Percentiles rank a stretch among this genome's conserved stretches.
Evolutionary conservation across 1,139 yeast genomes (phyloP).

Genomic region (Meyerozyma guilliermondii): DNA sequence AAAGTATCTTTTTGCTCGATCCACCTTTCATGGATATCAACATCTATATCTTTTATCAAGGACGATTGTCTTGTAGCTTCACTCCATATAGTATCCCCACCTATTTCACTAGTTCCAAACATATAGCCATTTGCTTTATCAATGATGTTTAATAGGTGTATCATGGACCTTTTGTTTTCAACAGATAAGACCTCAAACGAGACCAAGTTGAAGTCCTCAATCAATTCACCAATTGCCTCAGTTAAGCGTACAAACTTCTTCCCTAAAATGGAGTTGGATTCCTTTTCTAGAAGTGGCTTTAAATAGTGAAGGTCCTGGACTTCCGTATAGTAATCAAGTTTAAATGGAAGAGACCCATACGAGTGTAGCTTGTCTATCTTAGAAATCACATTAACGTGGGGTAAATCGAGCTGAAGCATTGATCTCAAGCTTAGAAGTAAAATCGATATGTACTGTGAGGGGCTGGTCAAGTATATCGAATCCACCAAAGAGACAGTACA

Average conservation of each 20-base stretch:
- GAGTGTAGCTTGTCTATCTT: constrained; percentile 77
- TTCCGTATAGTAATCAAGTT: constrained; percentile 83
- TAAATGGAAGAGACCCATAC: constrained; percentile 60
- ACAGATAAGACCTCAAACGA: constrained; percentile 86
- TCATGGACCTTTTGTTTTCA: constrained; percentile 91
- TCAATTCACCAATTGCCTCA: constrained; percentile 73
- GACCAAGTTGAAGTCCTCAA: constrained; percentile 83
- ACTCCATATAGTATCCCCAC: constrained; percentile 95
- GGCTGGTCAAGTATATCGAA: constrained; percentile 76
- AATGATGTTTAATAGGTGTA: constrained; percentile 63
- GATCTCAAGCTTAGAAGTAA: constrained; percentile 71
- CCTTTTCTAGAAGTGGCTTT: constrained; percentile 66
- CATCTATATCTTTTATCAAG: constrained; percentile 38
- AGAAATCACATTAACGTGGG: constrained; percentile 55
- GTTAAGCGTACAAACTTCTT: constrained; percentile 66
- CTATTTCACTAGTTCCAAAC: constrained; percentile 87
- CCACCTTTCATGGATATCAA: constrained; percentile 95
- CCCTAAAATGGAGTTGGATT: constrained; percentile 58
- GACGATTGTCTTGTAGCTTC: constrained; percentile 87
- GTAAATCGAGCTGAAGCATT: constrained; percentile 44
- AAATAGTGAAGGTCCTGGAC: constrained; percentile 77
- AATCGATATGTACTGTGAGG: constrained; percentile 87
- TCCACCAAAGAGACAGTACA: constrained; percentile 89
- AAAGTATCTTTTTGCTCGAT: constrained; percentile 74
- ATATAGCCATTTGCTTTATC: constrained; percentile 93